These are phyloP conservation scores for Trametes polyzona DNA, from an alignment of 1,284 basidiomycete species.

Conservation along the genomic window DNA sequence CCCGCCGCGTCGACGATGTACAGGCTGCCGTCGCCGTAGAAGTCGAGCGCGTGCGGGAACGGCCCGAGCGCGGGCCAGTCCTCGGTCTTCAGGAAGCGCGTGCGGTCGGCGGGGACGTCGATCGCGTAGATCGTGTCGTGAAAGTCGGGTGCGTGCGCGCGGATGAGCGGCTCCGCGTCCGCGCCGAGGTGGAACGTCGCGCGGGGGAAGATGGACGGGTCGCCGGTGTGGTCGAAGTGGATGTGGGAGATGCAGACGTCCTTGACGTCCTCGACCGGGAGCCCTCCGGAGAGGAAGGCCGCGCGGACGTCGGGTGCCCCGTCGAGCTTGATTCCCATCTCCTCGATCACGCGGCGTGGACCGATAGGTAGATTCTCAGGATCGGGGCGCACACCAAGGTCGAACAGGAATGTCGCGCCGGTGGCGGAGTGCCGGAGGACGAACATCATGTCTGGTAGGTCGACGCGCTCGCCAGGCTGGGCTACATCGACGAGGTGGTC, in stretches of 20 bases:
- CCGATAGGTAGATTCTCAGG: constrained; percentile 42
- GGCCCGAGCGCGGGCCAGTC: constrained; percentile 43
- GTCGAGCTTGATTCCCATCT: constrained; percentile 22
- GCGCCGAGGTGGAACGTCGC: constrained; percentile 49
- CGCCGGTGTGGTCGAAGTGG: constrained; percentile 39
- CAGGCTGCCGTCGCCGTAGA: constrained; percentile 58
- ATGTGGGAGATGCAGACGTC: constrained; percentile 49
- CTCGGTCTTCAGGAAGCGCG: constrained; percentile 31
- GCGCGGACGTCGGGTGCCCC: constrained; percentile 49
- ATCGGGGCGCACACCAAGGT: constrained; percentile 56
- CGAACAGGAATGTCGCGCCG: constrained; percentile 47
- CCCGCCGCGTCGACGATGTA: constrained; percentile 58
- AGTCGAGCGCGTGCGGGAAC: constrained; percentile 55
- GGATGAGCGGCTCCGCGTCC: constrained; percentile 38
- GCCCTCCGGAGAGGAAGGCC: constrained; percentile 51
- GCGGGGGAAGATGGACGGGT: constrained; percentile 47
- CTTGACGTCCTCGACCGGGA: constrained; percentile 43
- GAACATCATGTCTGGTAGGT: constrained; percentile 50
- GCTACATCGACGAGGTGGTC: constrained; percentile 44
- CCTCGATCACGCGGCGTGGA: not conserved
- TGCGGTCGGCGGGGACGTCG: constrained; percentile 48
- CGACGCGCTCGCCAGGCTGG: constrained; percentile 23
- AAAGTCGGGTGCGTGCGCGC: constrained; percentile 40
- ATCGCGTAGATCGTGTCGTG: constrained; percentile 39
- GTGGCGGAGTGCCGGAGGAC: constrained; percentile 49